phyloP scores from a whole-genome alignment of 148 eudicot species.

The Nepenthes mirabilis region DNA sequence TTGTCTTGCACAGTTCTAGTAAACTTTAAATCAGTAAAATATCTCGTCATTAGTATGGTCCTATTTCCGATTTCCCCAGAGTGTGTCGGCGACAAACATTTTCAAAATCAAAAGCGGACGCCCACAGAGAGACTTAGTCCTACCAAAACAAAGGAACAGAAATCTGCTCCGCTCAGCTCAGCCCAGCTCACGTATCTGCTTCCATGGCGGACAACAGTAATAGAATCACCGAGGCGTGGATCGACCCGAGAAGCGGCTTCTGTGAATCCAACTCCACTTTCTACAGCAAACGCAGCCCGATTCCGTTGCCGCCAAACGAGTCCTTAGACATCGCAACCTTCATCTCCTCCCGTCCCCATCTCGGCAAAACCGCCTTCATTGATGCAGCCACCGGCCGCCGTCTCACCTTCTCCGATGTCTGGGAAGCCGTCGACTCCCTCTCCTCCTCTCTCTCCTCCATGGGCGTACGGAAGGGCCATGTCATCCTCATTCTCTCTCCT shows the following conservation, averaged over 20 bases:
- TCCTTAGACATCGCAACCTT: constrained; percentile 61
- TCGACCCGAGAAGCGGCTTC: constrained; percentile 42
- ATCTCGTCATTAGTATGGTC: too few relatives aligned
- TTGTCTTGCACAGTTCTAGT: too few relatives aligned
- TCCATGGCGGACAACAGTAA: constrained; percentile 15
- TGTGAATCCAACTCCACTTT: constrained; percentile 33
- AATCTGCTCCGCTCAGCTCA: too few relatives aligned
- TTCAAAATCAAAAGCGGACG: too few relatives aligned
- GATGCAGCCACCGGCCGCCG: constrained; percentile 54
- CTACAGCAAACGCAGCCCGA: constrained; percentile 62
- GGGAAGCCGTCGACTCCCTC: constrained; percentile 56
- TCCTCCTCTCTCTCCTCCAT: constrained; percentile 41
- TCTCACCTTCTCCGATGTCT: constrained; percentile 44
- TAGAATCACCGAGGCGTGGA: neutral
- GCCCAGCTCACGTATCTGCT: neutral
- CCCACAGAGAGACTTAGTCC: too few relatives aligned
- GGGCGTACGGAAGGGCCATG: constrained; percentile 55
- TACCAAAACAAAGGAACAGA: too few relatives aligned
- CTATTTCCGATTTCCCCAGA: too few relatives aligned
- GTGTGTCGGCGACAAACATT: too few relatives aligned
- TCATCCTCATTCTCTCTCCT: constrained; percentile 63
- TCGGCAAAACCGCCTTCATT: constrained; percentile 50
- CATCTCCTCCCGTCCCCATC: constrained; percentile 76
- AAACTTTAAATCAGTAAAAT: too few relatives aligned
- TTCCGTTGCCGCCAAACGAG: constrained; percentile 42